Evolutionary conservation across 805 yeast genomes (phyloP), one percentile per base, ranked within the genome.

Genomic region (Cyberlindnera euphorbiae): DNA sequence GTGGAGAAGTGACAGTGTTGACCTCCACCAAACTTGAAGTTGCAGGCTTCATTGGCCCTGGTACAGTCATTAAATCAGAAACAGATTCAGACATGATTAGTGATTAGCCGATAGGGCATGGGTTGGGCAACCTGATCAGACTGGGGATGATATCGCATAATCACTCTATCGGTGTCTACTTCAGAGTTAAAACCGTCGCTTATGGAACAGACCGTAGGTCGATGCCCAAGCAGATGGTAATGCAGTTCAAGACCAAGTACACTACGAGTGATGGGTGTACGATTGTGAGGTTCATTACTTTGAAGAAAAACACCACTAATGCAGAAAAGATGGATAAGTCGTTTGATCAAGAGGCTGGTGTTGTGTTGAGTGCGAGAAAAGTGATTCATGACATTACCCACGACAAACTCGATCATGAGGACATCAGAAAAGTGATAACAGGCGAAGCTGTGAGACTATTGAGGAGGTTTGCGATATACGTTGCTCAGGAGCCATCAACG

Each of bases 281-380:
- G 54, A 74, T 94, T 47, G 64, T 87, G 42, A 75, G 97, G 49
- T 96, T 90, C 17, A 88, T 97, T 12, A 90, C 97, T 0, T 69
- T 89, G 17, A 67, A 69, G 15, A 69, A 76, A 31, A 67, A 70
- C 24, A 69, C 73, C 28, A 77, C 83, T 17, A 64, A 64, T 33
- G 72, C 73, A 13, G 66, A 8, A 13, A 39, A 35, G 35, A 32
- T 39, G 39, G 43, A 28, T 9, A 2, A 15, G 2, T 35, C 39
- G 15, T 89, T 90, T 60, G 97, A 90, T 63, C 97, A 93, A 69
- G 97, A 90, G 61, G 95, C 97, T 7, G 95, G 96, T 3, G 90
- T 95, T 11, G 96, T 87, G 3, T 66, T 87, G 39, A 78, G 86
- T 77, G 82, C 96, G 1, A 73, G 97, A 54, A 71, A 86, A 33